Conservation (phyloP, 1,284 basidiomycete genomes). For the Rhodotorula mucilaginosa region DNA sequence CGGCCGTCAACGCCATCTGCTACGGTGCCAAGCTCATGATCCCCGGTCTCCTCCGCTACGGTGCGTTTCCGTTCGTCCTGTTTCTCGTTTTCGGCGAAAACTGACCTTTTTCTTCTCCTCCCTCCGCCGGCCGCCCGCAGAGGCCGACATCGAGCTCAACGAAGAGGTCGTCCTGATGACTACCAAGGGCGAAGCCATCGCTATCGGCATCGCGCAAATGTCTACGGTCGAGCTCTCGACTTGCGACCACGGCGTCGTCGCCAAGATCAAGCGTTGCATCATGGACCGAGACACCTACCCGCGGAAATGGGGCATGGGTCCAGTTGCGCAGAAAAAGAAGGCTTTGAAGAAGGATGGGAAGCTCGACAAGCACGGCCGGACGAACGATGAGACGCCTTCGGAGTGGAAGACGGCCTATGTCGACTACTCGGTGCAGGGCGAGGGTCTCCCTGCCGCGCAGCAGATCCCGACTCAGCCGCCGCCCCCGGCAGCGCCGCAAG, state of each 20-base stretch:
- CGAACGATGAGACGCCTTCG: slow-evolving; percentile 83
- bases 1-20: slow-evolving; percentile 98
- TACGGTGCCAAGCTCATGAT: slow-evolving; percentile 99
- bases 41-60: slow-evolving; percentile 90
- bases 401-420: slow-evolving; percentile 91
- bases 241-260: slow-evolving; percentile 98
- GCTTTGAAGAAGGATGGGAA: slow-evolving; percentile 64
- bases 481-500: slow-evolving; percentile 9
- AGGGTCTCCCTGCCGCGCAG: slow-evolving; percentile 43
- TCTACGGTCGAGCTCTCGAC: slow-evolving; percentile 96
- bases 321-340: slow-evolving; percentile 96
- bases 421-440: slow-evolving; percentile 66
- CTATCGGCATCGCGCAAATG: slow-evolving; percentile 84
- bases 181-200: slow-evolving; percentile 99
- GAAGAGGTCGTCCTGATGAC: slow-evolving; percentile 99
- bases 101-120: neutral
- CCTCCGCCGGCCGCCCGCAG: slow-evolving; percentile 45
- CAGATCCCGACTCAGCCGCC: slow-evolving; percentile 41
- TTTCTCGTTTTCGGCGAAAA: neutral
- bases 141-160: slow-evolving; percentile 89
- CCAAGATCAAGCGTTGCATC: slow-evolving; percentile 98
- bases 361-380: slow-evolving; percentile 93
- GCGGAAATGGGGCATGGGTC: slow-evolving; percentile 93
- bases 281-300: slow-evolving; percentile 58
- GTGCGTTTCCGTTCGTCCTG: slow-evolving; percentile 29